Evolutionary conservation across 306 rosid genomes (phyloP), one percentile per base, ranked within the genome.

Genomic region (Casuarina equisetifolia): DNA sequence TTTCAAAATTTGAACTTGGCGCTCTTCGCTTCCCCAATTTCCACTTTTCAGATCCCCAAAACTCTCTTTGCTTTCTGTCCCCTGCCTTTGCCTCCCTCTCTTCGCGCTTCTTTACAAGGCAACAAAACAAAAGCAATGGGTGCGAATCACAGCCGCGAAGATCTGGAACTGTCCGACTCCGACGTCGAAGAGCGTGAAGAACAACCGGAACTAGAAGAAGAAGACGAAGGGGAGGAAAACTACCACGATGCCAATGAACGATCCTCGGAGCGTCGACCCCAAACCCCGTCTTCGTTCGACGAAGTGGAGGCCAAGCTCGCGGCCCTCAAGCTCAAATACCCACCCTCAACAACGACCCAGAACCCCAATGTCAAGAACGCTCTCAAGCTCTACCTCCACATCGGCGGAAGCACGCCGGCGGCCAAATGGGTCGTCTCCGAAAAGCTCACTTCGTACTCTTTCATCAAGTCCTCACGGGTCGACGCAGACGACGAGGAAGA

Each of bases 381-480:
- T 39, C 94, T 88, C 50, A 96, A 91, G 89, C 98, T 96, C 57
- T 96, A 92, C 75, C 87, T 88, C 12, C 91, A 90, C 72, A 71
- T 92, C 1, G 95, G 91, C 9, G 99, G 99, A 11, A 87, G 86
- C 85, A 86, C 98, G 32, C 96, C 96, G 3, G 85, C 83, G 25
- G 97, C 97, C 4, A 95, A 95, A 84, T 96, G 99, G 99, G 89
- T 91, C 49, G 80, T 82, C 48, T 91, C 93, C 17, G 94, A 96
- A 8, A 96, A 91, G 79, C 84, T 90, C 74, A 86, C 89, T 4
- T 68, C 89, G 57, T 96, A 82, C 82, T 76, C 85, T 78, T 93
- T 96, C 72, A 45, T 74, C 13, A 87, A 78, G 83, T 77, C 94
- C 13, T 59, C 78, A 70, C 70, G 79, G 38, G 45, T 85, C 45